Evolutionary conservation across 2,329 filamentous ascomycete genomes (phyloP).

Genomic region (Cercospora zeina): DNA sequence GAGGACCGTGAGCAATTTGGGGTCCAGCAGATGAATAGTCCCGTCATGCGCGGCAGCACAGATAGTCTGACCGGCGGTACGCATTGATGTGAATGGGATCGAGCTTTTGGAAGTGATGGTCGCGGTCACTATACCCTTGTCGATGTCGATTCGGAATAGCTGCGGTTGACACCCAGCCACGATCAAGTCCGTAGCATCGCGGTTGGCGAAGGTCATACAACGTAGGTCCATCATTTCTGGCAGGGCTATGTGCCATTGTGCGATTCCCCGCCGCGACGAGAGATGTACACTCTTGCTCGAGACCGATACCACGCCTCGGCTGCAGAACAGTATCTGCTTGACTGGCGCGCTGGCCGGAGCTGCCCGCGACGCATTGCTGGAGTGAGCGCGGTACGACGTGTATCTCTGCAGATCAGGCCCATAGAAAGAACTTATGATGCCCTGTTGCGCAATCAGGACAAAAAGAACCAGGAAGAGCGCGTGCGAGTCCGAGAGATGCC

Average conservation of each 20-base stretch:
- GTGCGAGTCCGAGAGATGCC: neutral
- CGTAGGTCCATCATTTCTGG: conserved; percentile 80
- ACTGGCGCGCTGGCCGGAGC: conserved; percentile 66
- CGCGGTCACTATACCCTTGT: conserved; percentile 52
- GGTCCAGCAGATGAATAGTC: conserved; percentile 81
- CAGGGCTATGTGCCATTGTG: conserved; percentile 83
- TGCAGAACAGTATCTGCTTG: conserved; percentile 85
- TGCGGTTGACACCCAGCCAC: conserved; percentile 81
- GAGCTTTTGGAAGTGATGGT: conserved; percentile 37
- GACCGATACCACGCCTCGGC: conserved; percentile 84
- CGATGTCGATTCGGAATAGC: conserved; percentile 76
- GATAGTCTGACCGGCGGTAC: conserved; percentile 78
- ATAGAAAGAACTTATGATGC: conserved; percentile 84
- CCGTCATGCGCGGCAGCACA: conserved; percentile 86
- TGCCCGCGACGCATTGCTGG: conserved; percentile 43
- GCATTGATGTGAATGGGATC: conserved; percentile 86
- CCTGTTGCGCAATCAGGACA: conserved; percentile 53
- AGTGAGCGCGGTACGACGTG: conserved; percentile 83
- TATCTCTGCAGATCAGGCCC: conserved; percentile 82
- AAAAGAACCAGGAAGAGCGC: neutral
- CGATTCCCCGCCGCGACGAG: conserved; percentile 75
- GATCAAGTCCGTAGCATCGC: conserved; percentile 77
- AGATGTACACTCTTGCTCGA: conserved; percentile 84
- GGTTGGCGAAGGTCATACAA: conserved; percentile 94
- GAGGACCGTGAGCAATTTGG: conserved; percentile 71